phyloP scores from a whole-genome alignment of 2,329 filamentous ascomycete genomes.

The Teratosphaeria destructans region DNA sequence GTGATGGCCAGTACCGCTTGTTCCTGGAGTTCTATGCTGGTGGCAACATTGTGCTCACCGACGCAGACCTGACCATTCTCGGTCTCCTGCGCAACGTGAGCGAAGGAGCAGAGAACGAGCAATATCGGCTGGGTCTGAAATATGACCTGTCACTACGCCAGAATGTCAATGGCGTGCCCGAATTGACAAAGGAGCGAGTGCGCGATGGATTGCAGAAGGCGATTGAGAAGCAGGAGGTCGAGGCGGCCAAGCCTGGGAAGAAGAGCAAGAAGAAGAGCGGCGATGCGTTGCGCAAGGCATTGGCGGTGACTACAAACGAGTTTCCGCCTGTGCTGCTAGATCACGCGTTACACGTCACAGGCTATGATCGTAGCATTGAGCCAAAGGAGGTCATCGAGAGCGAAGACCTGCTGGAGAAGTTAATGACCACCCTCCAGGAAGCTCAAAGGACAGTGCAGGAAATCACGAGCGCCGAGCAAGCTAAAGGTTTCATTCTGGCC shows the following conservation, averaged over 20 bases:
- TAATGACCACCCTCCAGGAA: conserved; percentile 58
- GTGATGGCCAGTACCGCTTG: conserved; percentile 76
- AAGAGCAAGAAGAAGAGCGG: conserved; percentile 66
- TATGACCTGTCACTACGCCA: conserved; percentile 77
- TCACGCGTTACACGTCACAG: conserved; percentile 61
- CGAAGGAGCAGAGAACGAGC: conserved; percentile 74
- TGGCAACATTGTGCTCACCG: conserved; percentile 88
- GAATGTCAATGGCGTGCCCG: conserved; percentile 67
- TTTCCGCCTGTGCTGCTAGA: conserved; percentile 81
- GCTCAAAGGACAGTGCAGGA: conserved; percentile 60
- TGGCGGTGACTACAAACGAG: conserved; percentile 79
- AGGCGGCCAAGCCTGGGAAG: conserved; percentile 40
- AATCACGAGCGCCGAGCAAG: conserved; percentile 54
- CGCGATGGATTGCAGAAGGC: conserved; percentile 57
- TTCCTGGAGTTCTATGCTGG: conserved; percentile 95
- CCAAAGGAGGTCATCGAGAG: conserved; percentile 61
- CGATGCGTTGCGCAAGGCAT: conserved; percentile 65
- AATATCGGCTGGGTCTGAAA: conserved; percentile 62
- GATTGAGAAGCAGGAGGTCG: conserved; percentile 47
- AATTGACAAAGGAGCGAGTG: conserved; percentile 63
- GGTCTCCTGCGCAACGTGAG: conserved; percentile 69
- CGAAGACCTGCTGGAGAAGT: conserved; percentile 51
- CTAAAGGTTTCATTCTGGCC: conserved; percentile 82
- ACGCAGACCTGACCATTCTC: conserved; percentile 71
- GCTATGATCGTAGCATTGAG: conserved; percentile 58